These are phyloP conservation scores for Trichaptum fuscoviolaceum DNA, from an alignment of 768 basidiomycete species.

Conservation along the genomic window DNA sequence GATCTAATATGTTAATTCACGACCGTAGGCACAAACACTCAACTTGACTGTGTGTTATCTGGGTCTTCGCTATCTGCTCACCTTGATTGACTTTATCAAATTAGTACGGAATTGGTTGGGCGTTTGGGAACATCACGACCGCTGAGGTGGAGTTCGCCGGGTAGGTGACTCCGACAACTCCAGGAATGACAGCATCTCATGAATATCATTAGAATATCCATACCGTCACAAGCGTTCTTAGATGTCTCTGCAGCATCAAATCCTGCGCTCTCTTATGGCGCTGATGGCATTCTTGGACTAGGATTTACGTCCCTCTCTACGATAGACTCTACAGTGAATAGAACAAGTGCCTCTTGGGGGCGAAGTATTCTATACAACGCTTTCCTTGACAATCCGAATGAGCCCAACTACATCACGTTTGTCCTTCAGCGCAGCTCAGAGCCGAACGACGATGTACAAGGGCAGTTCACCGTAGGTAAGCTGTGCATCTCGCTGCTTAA, in stretches of 20 bases:
- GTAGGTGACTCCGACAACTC: slow-evolving; percentile 32
- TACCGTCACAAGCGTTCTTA: slow-evolving; percentile 67
- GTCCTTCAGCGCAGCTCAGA: slow-evolving; percentile 59
- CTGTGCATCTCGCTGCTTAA: neutral
- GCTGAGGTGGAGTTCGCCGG: slow-evolving; percentile 65
- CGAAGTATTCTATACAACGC: slow-evolving; percentile 71
- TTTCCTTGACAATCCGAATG: slow-evolving; percentile 58
- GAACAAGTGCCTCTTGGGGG: slow-evolving; percentile 53
- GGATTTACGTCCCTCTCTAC: slow-evolving; percentile 75
- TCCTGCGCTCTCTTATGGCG: slow-evolving; percentile 68
- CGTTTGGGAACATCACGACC: slow-evolving; percentile 57
- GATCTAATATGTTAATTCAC: slow-evolving; percentile 10
- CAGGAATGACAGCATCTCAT: neutral
- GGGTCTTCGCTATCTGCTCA: too few species aligned
- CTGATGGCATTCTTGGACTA: slow-evolving; percentile 66
- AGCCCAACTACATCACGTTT: slow-evolving; percentile 81
- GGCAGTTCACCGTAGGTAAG: slow-evolving; percentile 69
- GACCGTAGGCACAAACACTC: slow-evolving; percentile 35
- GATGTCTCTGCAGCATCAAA: slow-evolving; percentile 61
- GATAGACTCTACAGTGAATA: slow-evolving; percentile 58
- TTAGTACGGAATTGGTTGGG: slow-evolving; percentile 82
- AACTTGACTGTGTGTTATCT: slow-evolving; percentile 58
- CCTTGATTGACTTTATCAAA: slow-evolving; percentile 4
- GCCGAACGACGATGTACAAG: slow-evolving; percentile 48
- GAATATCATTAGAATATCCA: slow-evolving; percentile 43